phyloP scores from a whole-genome alignment of 1,284 basidiomycete species.

The Cerioporus squamosus region DNA sequence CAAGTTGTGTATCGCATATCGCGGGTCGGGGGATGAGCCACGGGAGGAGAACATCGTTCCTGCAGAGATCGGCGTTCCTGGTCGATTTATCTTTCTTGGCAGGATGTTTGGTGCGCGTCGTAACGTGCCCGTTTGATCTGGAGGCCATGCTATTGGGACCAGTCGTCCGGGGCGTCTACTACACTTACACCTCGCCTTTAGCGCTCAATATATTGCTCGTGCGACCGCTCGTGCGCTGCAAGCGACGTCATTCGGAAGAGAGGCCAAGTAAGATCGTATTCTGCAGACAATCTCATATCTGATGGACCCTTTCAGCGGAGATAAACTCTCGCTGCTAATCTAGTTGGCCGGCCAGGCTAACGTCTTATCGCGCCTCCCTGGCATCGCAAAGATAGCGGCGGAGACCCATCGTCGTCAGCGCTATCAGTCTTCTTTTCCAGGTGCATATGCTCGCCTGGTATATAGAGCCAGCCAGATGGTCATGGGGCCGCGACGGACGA shows the following conservation, averaged over 20 bases:
- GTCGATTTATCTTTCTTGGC: not conserved
- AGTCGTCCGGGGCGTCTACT: no score
- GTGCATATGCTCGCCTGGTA: constrained; percentile 6
- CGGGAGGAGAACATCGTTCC: not conserved
- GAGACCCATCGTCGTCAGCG: not conserved
- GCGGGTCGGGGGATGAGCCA: not conserved
- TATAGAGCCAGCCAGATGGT: constrained; percentile 6
- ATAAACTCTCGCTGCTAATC: constrained; percentile 15
- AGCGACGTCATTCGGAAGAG: not conserved
- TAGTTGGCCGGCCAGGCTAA: constrained; percentile 8
- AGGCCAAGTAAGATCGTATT: not conserved
- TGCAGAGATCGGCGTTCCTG: not conserved
- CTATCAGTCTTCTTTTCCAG: not conserved
- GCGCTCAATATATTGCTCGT: no score
- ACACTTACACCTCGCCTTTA: no score
- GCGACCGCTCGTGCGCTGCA: no score
- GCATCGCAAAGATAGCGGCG: constrained; percentile 19
- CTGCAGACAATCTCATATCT: not conserved
- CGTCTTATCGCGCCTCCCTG: constrained; percentile 9
- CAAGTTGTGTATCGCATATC: not conserved
- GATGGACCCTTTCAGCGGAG: constrained; percentile 1
- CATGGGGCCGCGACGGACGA: constrained; percentile 5
- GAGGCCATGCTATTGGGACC: no score
- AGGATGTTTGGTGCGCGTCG: not conserved
- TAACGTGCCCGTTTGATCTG: no score